phyloP scores from a whole-genome alignment of 2,329 filamentous ascomycete species.

The Aspergillus tubingensis region DNA sequence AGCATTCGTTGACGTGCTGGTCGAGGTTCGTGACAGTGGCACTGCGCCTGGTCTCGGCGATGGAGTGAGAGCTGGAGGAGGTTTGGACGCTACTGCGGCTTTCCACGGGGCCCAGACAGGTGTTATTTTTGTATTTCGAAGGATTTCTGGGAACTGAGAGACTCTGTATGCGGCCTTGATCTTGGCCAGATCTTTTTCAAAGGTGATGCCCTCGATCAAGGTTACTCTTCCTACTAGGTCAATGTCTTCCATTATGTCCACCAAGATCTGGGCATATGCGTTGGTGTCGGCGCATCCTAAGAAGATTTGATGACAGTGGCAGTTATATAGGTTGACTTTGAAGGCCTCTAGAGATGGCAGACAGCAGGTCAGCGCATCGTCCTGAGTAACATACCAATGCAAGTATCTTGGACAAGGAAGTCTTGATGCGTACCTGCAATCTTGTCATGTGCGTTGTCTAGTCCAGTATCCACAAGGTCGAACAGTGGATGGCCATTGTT shows the following conservation, averaged over 20 bases:
- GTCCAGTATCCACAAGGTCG: conserved; percentile 52
- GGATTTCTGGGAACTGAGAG: conserved; percentile 54
- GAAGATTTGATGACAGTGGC: conserved; percentile 62
- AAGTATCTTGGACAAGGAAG: conserved; percentile 9
- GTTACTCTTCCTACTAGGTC: conserved; percentile 53
- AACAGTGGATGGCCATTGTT: conserved; percentile 54
- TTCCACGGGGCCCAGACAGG: conserved; percentile 39
- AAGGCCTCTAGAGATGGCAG: conserved; percentile 50
- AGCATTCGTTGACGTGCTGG: conserved; percentile 41
- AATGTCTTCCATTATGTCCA: conserved; percentile 50
- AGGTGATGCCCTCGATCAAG: conserved; percentile 58
- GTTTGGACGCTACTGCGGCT: conserved; percentile 30
- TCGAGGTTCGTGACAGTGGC: conserved; percentile 40
- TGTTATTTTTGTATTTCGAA: conserved; percentile 55
- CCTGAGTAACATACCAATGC: conserved; percentile 7
- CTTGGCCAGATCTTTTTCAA: conserved; percentile 54
- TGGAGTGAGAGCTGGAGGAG: conserved; percentile 35
- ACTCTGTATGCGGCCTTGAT: conserved; percentile 52
- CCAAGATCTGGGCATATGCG: conserved; percentile 55
- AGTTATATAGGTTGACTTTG: conserved; percentile 57
- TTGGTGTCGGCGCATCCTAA: conserved; percentile 61
- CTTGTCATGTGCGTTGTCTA: conserved; percentile 51
- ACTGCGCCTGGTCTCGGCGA: conserved; percentile 38
- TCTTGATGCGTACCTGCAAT: conserved; percentile 43
- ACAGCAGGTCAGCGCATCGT: conserved; percentile 25